Conservation (phyloP, 2,329 filamentous ascomycete genomes). For the Cladophialophora carrionii region DNA sequence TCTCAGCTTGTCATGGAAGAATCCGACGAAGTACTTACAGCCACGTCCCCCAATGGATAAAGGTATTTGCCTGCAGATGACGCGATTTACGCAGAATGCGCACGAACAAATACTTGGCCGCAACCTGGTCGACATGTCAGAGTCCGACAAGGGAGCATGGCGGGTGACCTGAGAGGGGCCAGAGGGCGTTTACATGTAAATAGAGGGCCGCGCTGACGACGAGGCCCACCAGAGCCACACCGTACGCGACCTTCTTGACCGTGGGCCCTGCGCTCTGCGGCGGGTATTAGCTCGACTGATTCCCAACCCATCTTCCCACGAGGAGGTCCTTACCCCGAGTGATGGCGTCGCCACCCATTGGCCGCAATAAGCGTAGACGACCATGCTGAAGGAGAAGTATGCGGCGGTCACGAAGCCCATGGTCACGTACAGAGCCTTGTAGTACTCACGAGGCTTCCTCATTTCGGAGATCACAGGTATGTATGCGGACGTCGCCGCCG, state of each 20-base stretch:
- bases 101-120: slow-evolving; percentile 61
- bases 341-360: slow-evolving; percentile 53
- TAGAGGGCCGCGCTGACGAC: slow-evolving; percentile 51
- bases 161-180: slow-evolving; percentile 21
- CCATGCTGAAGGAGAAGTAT: slow-evolving; percentile 45
- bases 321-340: slow-evolving; percentile 41
- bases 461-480: slow-evolving; percentile 96
- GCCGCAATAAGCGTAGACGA: slow-evolving; percentile 54
- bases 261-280: slow-evolving; percentile 45
- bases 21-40: slow-evolving; percentile 37
- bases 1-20: neutral
- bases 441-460: slow-evolving; percentile 77
- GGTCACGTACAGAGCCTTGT: slow-evolving; percentile 77
- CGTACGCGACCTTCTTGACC: slow-evolving; percentile 53
- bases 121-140: slow-evolving; percentile 44
- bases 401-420: slow-evolving; percentile 60
- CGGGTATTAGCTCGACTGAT: neutral
- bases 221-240: slow-evolving; percentile 43
- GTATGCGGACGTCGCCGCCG: slow-evolving; percentile 59
- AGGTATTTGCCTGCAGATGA: slow-evolving; percentile 57
- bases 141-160: neutral
- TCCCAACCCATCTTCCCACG: neutral
- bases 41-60: slow-evolving; percentile 58
- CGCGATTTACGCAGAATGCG: slow-evolving; percentile 56
- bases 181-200: slow-evolving; percentile 41